Evolutionary conservation across 768 basidiomycete species (phyloP), one percentile per base, ranked within the genome.

Genomic region (Trichaptum fuscoviolaceum): DNA sequence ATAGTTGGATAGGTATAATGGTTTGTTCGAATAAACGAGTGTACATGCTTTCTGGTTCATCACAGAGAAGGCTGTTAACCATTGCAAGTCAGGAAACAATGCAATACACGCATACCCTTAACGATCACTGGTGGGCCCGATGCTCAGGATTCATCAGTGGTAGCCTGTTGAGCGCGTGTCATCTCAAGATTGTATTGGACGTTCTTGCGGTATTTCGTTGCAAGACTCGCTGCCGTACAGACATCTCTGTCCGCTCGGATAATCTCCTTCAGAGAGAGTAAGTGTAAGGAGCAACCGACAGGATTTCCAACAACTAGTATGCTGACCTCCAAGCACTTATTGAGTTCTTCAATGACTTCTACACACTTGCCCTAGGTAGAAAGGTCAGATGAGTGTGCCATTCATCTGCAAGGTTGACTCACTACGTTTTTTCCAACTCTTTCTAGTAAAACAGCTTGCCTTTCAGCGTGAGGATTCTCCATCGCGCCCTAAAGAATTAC

Each of bases 381-480:
- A 9, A 67, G 36, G 35, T 68, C 59, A 65, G 63, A 58, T 60
- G n/a, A 52, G 52, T 12, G 18, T 17, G 27, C 15, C 17, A 8
- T 3, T 30, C 30, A 30, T 20, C 30, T 27, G 30, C 62, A 10
- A 42, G 24, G 57, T 57, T 57, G 9, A 15, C 89, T 69, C 68
- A 95, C 95, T 7, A 91, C 86, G 70, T 93, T 96, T 78, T 95
- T 96, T 26, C 94, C 80, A 71, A 98, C 95, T 27, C 95, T 85
- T 70, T 96, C 93, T 2, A 97, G 83, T 23, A 96, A 84, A 60
- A 95, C 88, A 35, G 92, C 93, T 74, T 98, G 95, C 58, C 92
- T 84, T 77, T 96, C 94, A 63, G 93, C 92, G 71, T 98, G 95
- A 24, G 95, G 95, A 75, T 96, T 96, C 78, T 97, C 94, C 95